phyloP scores from a whole-genome alignment of 2,329 filamentous ascomycete species.

The Akanthomyces uredinophilus region DNA sequence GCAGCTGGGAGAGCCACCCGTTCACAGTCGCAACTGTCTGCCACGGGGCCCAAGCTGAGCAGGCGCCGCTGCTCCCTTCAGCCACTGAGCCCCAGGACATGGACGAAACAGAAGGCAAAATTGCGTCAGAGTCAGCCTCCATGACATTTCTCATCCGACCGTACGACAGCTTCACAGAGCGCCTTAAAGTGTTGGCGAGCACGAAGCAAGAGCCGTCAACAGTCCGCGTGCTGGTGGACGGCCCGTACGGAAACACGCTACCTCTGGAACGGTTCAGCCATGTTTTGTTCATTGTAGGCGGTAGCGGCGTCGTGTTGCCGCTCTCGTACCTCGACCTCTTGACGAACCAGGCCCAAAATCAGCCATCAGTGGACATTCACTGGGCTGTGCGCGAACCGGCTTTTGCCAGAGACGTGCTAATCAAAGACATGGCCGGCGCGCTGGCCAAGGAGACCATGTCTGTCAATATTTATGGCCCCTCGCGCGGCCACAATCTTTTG shows the following conservation, averaged over 20 bases:
- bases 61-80: slow-evolving; percentile 27
- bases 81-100: not conserved
- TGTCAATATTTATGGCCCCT: slow-evolving; percentile 34
- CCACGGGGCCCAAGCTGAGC: slow-evolving; percentile 25
- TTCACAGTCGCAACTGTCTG: slow-evolving; percentile 39
- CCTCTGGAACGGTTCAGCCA: slow-evolving; percentile 34
- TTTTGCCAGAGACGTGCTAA: slow-evolving; percentile 32
- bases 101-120: slow-evolving; percentile 4
- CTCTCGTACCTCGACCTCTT: slow-evolving; percentile 34
- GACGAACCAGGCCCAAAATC: slow-evolving; percentile 5
- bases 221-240: slow-evolving; percentile 37
- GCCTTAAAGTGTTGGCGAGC: slow-evolving; percentile 30
- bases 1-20: slow-evolving; percentile 46
- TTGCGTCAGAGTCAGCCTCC: not conserved
- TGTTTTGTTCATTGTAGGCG: slow-evolving; percentile 40
- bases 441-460: slow-evolving; percentile 26
- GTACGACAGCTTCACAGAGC: slow-evolving; percentile 39
- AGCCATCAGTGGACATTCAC: slow-evolving; percentile 26
- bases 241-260: slow-evolving; percentile 39
- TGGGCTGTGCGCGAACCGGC: slow-evolving; percentile 40
- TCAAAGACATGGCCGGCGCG: slow-evolving; percentile 27
- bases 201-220: slow-evolving; percentile 18
- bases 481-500: slow-evolving; percentile 12
- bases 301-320: slow-evolving; percentile 40
- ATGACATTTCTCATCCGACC: slow-evolving; percentile 43